Evolutionary conservation across 2,329 filamentous ascomycete species (phyloP).

Genomic region (Trichoderma endophyticum): DNA sequence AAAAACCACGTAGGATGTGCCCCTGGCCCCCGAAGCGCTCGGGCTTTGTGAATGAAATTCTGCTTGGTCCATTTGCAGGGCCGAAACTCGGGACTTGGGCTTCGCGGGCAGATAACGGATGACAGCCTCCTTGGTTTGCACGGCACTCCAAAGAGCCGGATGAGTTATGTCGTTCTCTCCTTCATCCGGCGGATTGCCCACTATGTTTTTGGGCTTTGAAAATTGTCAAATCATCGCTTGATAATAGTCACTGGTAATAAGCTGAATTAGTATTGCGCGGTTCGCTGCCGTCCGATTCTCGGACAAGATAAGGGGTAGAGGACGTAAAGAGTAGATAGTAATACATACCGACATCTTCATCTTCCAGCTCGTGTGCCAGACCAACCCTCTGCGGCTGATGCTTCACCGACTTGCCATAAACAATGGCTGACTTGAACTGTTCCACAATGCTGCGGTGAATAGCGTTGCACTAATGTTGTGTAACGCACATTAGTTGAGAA

Average conservation of each 20-base stretch:
- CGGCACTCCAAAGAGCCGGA: background rate
- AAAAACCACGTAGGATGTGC: background rate
- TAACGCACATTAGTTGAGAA: slow-evolving; percentile 36
- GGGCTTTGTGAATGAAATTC: background rate
- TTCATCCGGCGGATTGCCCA: slow-evolving; percentile 1
- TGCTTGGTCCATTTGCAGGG: slow-evolving; percentile 1
- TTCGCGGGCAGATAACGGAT: background rate
- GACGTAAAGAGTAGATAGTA: background rate
- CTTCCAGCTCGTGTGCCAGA: slow-evolving; percentile 82
- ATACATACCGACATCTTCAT: slow-evolving; percentile 90
- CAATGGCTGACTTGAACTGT: slow-evolving; percentile 90
- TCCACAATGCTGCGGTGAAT: slow-evolving; percentile 97
- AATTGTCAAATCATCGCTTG: slow-evolving; percentile 54
- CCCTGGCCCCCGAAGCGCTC: background rate
- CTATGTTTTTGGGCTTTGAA: slow-evolving; percentile 7
- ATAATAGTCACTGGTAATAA: slow-evolving; percentile 50
- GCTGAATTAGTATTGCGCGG: background rate
- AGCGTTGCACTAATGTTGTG: slow-evolving; percentile 71
- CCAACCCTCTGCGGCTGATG: slow-evolving; percentile 97
- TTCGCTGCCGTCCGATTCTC: background rate
- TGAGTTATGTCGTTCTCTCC: background rate
- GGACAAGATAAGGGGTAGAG: background rate
- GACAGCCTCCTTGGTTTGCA: background rate
- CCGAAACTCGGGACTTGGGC: background rate
- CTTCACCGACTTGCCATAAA: slow-evolving; percentile 97